phyloP scores from a whole-genome alignment of 345 rosid genomes.

The Eucalyptus rudis region DNA sequence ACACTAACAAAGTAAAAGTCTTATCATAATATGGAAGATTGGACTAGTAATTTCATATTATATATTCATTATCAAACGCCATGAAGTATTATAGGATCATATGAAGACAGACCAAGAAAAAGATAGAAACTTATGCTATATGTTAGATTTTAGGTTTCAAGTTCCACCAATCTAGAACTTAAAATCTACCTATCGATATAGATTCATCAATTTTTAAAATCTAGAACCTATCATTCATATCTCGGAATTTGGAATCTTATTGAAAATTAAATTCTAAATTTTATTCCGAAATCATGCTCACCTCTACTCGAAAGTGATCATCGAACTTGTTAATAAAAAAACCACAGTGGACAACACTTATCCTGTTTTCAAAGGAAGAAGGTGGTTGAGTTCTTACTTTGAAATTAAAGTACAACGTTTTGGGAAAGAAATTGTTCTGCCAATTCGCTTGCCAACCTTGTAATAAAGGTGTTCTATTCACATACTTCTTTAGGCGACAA shows the following conservation, averaged over 20 bases:
- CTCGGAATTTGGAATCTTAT: too few relatives aligned
- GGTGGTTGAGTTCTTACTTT: neutral
- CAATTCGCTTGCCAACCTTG: too few relatives aligned
- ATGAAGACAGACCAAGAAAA: rapidly evolving
- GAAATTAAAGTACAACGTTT: too few relatives aligned
- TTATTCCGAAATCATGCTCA: rapidly evolving
- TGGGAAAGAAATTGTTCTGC: too few relatives aligned
- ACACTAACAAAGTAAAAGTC: too few relatives aligned
- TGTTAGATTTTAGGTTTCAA: rapidly evolving
- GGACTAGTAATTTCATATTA: rapidly evolving
- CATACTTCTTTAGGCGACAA: neutral
- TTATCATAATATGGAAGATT: too few relatives aligned
- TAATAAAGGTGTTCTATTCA: too few relatives aligned
- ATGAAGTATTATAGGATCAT: too few relatives aligned
- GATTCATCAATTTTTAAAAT: too few relatives aligned
- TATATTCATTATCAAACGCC: rapidly evolving
- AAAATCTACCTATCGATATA: rapidly evolving
- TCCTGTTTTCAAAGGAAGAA: too few relatives aligned
- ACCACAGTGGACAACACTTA: neutral
- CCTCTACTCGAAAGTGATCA: neutral
- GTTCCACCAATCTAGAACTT: rapidly evolving
- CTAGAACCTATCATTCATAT: rapidly evolving
- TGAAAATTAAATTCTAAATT: too few relatives aligned
- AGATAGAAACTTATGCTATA: too few relatives aligned
- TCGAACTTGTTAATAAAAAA: rapidly evolving